phyloP scores from a whole-genome alignment of 805 yeast genomes.

The Starmerella powellii region DNA sequence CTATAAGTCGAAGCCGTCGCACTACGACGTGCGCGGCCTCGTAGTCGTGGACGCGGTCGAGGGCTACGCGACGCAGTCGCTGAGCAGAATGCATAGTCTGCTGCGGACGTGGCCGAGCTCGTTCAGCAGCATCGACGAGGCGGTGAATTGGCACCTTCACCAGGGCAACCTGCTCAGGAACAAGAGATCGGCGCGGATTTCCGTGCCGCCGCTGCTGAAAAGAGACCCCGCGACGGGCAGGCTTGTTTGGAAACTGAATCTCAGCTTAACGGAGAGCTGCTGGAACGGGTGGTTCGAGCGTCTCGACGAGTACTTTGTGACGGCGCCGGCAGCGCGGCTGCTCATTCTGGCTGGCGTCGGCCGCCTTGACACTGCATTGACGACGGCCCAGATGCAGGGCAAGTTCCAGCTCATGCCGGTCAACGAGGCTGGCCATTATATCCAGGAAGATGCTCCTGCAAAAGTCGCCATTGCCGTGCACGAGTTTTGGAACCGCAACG shows the following conservation, averaged over 20 bases:
- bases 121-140: constrained; percentile 44
- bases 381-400: constrained; percentile 98
- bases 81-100: constrained; percentile 55
- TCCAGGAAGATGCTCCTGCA: constrained; percentile 82
- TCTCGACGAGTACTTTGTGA: constrained; percentile 45
- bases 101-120: constrained; percentile 49
- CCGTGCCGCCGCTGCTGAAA: constrained; percentile 61
- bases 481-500: constrained; percentile 31
- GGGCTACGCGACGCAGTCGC: constrained; percentile 69
- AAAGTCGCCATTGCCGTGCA: constrained; percentile 47
- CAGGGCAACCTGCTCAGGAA: constrained; percentile 42
- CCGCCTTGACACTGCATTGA: constrained; percentile 67
- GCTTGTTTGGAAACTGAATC: constrained; percentile 52
- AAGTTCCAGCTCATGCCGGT: constrained; percentile 75
- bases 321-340: constrained; percentile 48
- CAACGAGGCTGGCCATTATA: constrained; percentile 74
- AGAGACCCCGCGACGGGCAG: constrained; percentile 23
- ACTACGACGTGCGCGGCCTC: constrained; percentile 45
- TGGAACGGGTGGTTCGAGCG: constrained; percentile 78
- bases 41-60: constrained; percentile 85
- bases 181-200: constrained; percentile 49
- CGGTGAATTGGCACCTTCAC: constrained; percentile 71
- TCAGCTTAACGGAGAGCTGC: constrained; percentile 45
- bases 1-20: not conserved
- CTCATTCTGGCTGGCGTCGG: constrained; percentile 82